Percentiles rank a stretch among this genome's conserved stretches.
Conservation (phyloP, 495 filamentous ascomycete genomes). For the Penicillium macrosclerotiorum region DNA sequence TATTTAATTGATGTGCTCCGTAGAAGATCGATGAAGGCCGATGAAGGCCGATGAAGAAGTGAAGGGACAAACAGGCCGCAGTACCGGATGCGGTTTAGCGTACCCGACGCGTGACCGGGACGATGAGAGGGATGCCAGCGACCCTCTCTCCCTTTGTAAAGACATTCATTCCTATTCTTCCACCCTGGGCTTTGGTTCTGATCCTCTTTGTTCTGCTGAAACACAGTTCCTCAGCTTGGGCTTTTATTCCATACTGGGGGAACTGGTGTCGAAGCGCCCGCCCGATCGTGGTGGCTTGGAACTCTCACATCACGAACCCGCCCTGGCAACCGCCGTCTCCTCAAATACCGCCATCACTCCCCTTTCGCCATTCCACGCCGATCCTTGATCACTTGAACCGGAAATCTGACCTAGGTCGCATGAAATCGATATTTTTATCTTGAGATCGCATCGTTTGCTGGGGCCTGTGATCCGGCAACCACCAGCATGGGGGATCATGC, state of each 20-base stretch:
- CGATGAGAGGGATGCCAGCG: conserved; percentile 26
- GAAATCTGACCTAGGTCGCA: conserved; percentile 4
- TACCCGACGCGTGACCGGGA: conserved; percentile 44
- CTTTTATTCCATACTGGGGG: no score
- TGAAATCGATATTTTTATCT: conserved; percentile 4
- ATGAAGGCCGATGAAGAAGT: no score
- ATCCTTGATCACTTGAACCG: background rate
- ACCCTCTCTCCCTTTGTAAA: conserved; percentile 33
- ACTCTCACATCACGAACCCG: conserved; percentile 3
- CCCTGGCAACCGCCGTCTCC: background rate
- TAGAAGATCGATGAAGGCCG: no score
- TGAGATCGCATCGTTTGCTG: conserved; percentile 8
- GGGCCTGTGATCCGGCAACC: conserved; percentile 14
- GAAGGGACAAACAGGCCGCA: no score
- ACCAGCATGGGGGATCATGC: conserved; percentile 24
- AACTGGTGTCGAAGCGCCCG: conserved; percentile 10
- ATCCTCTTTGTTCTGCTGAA: conserved; percentile 24
- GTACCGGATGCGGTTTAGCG: conserved; percentile 38
- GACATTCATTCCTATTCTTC: conserved; percentile 15
- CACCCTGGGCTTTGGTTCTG: conserved; percentile 18
- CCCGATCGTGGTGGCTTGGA: background rate
- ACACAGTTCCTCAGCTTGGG: no score
- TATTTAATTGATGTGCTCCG: no score
- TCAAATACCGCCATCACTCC: background rate
- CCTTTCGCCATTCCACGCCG: background rate